phyloP scores from a whole-genome alignment of 2,329 filamentous ascomycete genomes.

The Neonectria coccinea region DNA sequence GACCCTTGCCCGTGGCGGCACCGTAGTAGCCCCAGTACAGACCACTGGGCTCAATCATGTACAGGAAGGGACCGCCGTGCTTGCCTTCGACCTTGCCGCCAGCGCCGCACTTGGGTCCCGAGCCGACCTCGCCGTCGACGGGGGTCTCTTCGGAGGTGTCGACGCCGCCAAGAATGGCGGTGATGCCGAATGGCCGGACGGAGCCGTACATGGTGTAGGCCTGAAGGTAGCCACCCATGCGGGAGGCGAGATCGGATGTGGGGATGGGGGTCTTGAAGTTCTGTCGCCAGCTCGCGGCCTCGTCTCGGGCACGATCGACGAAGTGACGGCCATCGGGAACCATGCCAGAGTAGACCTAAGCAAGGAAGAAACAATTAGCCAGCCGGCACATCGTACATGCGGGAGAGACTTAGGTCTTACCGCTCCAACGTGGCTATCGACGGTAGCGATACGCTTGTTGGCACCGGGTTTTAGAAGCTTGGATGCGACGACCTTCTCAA shows the following conservation, averaged over 20 bases:
- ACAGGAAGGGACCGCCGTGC: constrained; percentile 90
- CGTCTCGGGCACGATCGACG: constrained; percentile 91
- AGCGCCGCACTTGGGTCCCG: constrained; percentile 80
- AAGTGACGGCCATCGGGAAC: constrained; percentile 96
- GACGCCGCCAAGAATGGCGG: constrained; percentile 92
- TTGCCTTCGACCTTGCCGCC: constrained; percentile 83
- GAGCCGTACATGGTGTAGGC: constrained; percentile 98
- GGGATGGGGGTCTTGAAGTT: constrained; percentile 96
- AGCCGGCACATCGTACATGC: constrained; percentile 13
- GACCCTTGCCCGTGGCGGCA: constrained; percentile 94
- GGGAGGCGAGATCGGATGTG: constrained; percentile 85
- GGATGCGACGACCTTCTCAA: constrained; percentile 96
- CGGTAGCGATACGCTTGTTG: constrained; percentile 96
- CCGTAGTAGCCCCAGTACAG: constrained; percentile 99
- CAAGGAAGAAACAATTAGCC: constrained; percentile 19
- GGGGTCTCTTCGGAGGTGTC: constrained; percentile 87
- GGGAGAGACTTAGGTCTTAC: constrained; percentile 67
- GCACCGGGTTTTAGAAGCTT: constrained; percentile 95
- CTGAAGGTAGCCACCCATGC: constrained; percentile 96
- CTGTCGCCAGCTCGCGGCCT: constrained; percentile 90
- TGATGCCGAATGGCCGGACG: constrained; percentile 96
- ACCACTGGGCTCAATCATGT: constrained; percentile 99
- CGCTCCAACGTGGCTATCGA: constrained; percentile 93
- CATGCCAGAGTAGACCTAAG: constrained; percentile 92
- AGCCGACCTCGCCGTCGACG: constrained; percentile 91